Evolutionary conservation across 208 protist species (phyloP).

Genomic region (Leishmania braziliensis): DNA sequence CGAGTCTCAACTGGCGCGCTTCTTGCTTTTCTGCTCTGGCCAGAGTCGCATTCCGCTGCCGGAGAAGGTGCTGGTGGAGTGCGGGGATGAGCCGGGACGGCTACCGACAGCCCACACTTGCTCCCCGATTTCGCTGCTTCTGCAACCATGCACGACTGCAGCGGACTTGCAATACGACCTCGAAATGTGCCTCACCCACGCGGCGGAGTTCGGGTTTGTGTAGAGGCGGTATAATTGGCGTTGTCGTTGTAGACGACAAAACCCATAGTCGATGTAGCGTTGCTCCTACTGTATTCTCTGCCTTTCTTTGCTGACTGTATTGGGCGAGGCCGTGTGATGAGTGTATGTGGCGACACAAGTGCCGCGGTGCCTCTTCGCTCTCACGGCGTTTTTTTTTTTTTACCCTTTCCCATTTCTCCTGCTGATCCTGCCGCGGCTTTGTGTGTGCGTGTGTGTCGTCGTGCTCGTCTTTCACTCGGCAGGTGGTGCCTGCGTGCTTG

Average conservation of each 20-base stretch:
- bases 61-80: constrained; percentile 78
- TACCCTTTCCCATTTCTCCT: not conserved
- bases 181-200: constrained; percentile 65
- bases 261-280: not conserved
- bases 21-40: constrained; percentile 87
- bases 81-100: constrained; percentile 72
- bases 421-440: not conserved
- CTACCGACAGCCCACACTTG: constrained; percentile 90
- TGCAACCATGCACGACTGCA: constrained; percentile 73
- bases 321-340: not conserved
- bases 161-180: constrained; percentile 63
- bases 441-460: not conserved
- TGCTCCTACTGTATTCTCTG: not conserved
- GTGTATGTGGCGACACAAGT: not conserved
- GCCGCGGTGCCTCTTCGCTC: not conserved
- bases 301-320: constrained; percentile 12
- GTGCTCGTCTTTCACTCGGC: not conserved
- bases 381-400: not conserved
- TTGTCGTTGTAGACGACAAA: not conserved
- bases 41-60: constrained; percentile 83
- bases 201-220: constrained; percentile 82
- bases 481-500: not conserved
- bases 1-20: constrained; percentile 57
- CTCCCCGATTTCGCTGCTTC: constrained; percentile 82
- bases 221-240: constrained; percentile 23